These are phyloP conservation scores for Saxophila tyrrhenica DNA, from an alignment of 495 filamentous ascomycete species.

Conservation along the genomic window DNA sequence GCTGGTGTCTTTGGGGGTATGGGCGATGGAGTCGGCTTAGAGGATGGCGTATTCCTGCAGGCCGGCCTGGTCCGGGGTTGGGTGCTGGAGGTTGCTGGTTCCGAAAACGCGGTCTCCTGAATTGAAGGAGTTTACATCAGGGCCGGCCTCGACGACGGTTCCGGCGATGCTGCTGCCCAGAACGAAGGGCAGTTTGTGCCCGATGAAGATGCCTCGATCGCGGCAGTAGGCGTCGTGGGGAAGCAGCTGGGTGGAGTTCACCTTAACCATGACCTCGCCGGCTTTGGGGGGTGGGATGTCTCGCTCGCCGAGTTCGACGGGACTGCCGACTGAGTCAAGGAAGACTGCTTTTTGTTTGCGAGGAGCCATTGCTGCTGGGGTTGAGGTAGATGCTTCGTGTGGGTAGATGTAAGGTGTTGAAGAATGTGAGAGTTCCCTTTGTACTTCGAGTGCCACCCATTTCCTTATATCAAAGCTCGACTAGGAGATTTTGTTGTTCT, in stretches of 20 bases:
- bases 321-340: not conserved
- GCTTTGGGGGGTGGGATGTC: not conserved
- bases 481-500: no score
- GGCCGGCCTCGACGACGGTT: not conserved
- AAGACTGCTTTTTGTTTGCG: not conserved
- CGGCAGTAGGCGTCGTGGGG: not conserved
- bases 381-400: no score
- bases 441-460: no score
- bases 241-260: not conserved
- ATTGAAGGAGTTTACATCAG: not conserved
- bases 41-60: not conserved
- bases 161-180: not conserved
- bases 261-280: not conserved
- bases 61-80: not conserved
- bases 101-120: not conserved
- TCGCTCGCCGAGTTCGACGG: not conserved
- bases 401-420: no score
- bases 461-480: no score
- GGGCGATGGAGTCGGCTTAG: not conserved
- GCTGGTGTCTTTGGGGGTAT: not conserved
- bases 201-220: not conserved
- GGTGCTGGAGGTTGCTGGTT: not conserved
- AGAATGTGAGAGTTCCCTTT: no score
- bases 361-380: not conserved
- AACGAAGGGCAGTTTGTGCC: not conserved